Base-by-base conservation (phyloP, 2,329 filamentous ascomycete genomes). In the Blastomyces emzantsi region DNA sequence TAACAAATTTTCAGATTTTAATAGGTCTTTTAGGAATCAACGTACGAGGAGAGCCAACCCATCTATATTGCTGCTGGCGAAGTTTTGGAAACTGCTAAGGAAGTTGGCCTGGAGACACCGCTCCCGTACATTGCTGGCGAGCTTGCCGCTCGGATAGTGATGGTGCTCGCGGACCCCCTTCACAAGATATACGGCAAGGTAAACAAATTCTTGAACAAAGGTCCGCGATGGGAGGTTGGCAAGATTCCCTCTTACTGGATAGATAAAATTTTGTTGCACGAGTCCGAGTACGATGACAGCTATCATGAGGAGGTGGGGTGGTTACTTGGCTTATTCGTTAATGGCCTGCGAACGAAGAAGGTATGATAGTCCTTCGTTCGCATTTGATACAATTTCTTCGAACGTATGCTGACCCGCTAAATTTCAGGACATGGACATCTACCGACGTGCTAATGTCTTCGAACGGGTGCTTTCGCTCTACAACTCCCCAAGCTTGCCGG, bases 161-260 rank as follows among this genome's bases (percentile, higher is more conserved):
- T 83, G 1, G 85, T 96, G 19, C 77, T 96, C 56, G 83, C 82
- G 28, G 87, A 90, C 66, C 93, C 93, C 0, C 81, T 91, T 19
- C 90, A 96, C 72, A 85, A 85, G 65, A 83, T 97, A 47, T 97
- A 96, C 73, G 85, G 86, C 64, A 96, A 96, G 73, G 79, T 94
- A 75, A 96, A 96, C 78, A 81, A 82, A 6, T 97, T 92, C 73
- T 83, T 97, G 45, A 90, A 90, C 28, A 86, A 86, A 61, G 84
- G 86, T 0, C 92, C 93, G 0, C 75, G 81, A 30, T 97, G 93
- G 93, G 82, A 87, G 15, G 72, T 81, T 13, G 74, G 75, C 36
- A 82, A 82, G 56, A 73, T 87, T 5, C 79, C 83, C 0, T 79
- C 80, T 0, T 84, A 85, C 71, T 86, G 84, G 79, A 77, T 87